phyloP scores from a whole-genome alignment of 257 asterid species.

The Solanum piurae region DNA sequence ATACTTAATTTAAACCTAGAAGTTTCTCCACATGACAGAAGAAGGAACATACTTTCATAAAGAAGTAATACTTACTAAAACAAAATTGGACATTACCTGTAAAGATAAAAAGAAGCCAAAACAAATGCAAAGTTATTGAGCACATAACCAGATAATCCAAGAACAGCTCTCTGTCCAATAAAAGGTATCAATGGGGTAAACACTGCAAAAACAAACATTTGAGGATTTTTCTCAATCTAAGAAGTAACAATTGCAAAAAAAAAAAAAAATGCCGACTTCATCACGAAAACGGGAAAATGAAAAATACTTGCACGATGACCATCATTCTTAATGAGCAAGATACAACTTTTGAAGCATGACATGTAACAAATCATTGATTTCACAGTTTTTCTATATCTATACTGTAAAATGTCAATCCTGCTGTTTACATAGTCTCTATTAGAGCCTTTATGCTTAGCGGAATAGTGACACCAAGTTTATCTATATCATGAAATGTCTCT shows the following conservation, averaged over 20 bases:
- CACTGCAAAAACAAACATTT: conserved; percentile 33
- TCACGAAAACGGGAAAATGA: neutral
- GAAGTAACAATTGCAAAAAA: neutral
- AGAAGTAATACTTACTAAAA: neutral
- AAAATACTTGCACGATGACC: neutral
- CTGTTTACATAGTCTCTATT: neutral
- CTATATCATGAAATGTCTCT: neutral
- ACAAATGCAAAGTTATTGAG: conserved; percentile 61
- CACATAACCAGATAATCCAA: conserved; percentile 76
- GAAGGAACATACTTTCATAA: neutral
- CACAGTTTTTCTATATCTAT: neutral
- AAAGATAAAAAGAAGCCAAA: conserved; percentile 53
- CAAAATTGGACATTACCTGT: conserved; percentile 34
- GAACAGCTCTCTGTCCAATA: conserved; percentile 81
- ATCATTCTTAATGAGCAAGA: neutral
- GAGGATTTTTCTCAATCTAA: neutral
- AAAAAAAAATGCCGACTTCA: neutral
- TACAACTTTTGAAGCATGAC: neutral
- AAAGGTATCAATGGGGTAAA: conserved; percentile 73
- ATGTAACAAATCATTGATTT: neutral
- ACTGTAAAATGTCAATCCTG: neutral
- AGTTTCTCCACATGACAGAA: neutral
- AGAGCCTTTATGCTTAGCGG: neutral
- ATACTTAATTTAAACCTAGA: neutral
- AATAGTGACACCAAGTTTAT: neutral